Conservation (phyloP, 768 basidiomycete genomes). For the Dioszegia crocea region DNA sequence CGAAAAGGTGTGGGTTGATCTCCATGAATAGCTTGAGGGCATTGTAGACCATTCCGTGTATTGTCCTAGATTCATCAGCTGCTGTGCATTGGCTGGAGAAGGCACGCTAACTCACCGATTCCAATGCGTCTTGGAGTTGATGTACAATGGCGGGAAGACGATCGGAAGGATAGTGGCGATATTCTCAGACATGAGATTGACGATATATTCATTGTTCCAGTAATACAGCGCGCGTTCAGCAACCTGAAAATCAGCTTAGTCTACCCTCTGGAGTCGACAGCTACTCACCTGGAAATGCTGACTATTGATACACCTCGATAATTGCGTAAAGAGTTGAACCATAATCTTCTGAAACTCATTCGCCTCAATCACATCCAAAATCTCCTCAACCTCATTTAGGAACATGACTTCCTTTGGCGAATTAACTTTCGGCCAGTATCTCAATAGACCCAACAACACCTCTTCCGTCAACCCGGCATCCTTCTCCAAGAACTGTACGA, state of each 20-base stretch:
- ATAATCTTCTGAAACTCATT: slow-evolving; percentile 95
- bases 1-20: slow-evolving; percentile 93
- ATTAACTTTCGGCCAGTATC: slow-evolving; percentile 99
- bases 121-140: slow-evolving; percentile 96
- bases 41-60: slow-evolving; percentile 99
- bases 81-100: background rate
- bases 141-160: slow-evolving; percentile 92
- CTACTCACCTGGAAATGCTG: slow-evolving; percentile 88
- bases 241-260: slow-evolving; percentile 53
- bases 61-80: slow-evolving; percentile 62
- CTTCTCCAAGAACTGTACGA: slow-evolving; percentile 98
- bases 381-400: slow-evolving; percentile 97
- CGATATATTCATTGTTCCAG: slow-evolving; percentile 99
- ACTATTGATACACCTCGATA: slow-evolving; percentile 94
- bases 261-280: background rate
- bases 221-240: slow-evolving; percentile 94
- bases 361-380: slow-evolving; percentile 95
- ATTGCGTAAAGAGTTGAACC: slow-evolving; percentile 82
- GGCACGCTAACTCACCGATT: slow-evolving; percentile 67
- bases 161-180: slow-evolving; percentile 81
- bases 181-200: slow-evolving; percentile 98
- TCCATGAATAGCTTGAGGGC: slow-evolving; percentile 99
- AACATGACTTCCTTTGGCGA: slow-evolving; percentile 99
- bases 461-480: slow-evolving; percentile 88
- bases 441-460: slow-evolving; percentile 90